Evolutionary conservation across 2,329 filamentous ascomycete genomes (phyloP), one percentile per base, ranked within the genome.

Genomic region (Neonectria magnoliae): DNA sequence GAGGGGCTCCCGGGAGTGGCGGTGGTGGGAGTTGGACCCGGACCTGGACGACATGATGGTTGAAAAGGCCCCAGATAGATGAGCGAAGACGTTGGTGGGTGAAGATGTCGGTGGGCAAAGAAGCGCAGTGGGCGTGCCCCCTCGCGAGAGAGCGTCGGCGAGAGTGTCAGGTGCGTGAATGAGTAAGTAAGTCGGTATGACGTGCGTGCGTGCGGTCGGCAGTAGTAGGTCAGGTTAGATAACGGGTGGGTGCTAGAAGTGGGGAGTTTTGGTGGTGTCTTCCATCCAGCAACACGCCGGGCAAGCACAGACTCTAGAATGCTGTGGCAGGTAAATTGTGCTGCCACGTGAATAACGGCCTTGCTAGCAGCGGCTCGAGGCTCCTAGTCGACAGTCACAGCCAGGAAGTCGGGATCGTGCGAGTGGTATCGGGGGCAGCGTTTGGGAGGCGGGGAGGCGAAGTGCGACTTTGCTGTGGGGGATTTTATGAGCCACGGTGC

Each of bases 11-110:
- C 73, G 75, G 53, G 72, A 69, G 68, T 76, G 75, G 60, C 75
- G 76, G 54, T 69, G 73, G 60, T 74, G 68, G 63, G 77, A 71
- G 68, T 74, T 73, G 50, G 72, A 65, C 51, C 75, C 73, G 61
- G 75, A 73, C 64, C 77, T 72, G 66, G 74, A 77, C 66, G 77
- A 77, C 77, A 79, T 79, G 61, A 54, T 62, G 18, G 38, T 25
- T 25, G 25, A 6, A 25, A 25, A 42, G n/a, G 38, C 38, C 38
- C 38, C n/a, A 42, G 38, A 29, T 45, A 45, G 38, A 9, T 18
- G 38, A n/a, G n/a, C n/a, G 20, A 20, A 18, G 38, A 4, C 14
- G 20, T 5, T 31, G 27, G 57, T 36, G 9, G 9, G 27, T 50
- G 6, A n/a, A 42, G 33, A 27, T 38, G 22, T 50, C 55, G 3